A percentile compares a stretch with the other conserved stretches of the same genome.
phyloP scores from a whole-genome alignment of 225 moss, liverwort and hornwort genomes.

The Physcomitrium patens region DNA sequence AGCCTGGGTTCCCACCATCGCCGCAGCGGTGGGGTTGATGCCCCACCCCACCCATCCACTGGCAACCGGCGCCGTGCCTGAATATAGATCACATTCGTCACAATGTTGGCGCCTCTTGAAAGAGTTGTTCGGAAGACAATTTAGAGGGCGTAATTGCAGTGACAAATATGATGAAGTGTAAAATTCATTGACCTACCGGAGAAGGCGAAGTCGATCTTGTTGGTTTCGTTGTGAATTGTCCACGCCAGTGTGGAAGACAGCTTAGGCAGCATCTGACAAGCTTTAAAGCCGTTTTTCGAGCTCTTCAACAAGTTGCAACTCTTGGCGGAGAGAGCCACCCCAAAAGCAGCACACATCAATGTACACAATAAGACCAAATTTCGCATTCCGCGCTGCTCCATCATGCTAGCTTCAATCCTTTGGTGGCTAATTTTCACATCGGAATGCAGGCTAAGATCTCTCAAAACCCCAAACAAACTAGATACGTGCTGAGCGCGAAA shows the following conservation, averaged over 20 bases:
- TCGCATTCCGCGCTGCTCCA: no score
- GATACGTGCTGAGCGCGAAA: no score
- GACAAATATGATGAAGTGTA: not conserved
- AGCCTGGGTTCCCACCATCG: constrained; percentile 45
- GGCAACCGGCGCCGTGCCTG: not conserved
- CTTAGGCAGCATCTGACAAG: no score
- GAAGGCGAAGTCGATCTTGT: constrained; percentile 37
- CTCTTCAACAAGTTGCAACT: no score
- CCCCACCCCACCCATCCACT: constrained; percentile 45
- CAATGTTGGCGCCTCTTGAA: not conserved
- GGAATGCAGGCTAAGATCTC: no score
- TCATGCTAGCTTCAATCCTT: no score
- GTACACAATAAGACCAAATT: no score
- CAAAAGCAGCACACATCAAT: no score
- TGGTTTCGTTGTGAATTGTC: constrained; percentile 22
- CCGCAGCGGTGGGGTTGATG: constrained; percentile 30
- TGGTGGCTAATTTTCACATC: no score
- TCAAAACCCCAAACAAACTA: no score
- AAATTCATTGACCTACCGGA: constrained; percentile 16
- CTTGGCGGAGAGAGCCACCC: no score
- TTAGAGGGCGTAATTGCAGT: not conserved
- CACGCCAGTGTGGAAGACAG: constrained; percentile 25
- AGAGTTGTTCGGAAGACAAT: not conserved
- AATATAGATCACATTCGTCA: not conserved
- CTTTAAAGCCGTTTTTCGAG: no score